These are phyloP conservation scores for Torulaspora maleeae DNA, from an alignment of 805 yeast genomes.

Conservation along the genomic window DNA sequence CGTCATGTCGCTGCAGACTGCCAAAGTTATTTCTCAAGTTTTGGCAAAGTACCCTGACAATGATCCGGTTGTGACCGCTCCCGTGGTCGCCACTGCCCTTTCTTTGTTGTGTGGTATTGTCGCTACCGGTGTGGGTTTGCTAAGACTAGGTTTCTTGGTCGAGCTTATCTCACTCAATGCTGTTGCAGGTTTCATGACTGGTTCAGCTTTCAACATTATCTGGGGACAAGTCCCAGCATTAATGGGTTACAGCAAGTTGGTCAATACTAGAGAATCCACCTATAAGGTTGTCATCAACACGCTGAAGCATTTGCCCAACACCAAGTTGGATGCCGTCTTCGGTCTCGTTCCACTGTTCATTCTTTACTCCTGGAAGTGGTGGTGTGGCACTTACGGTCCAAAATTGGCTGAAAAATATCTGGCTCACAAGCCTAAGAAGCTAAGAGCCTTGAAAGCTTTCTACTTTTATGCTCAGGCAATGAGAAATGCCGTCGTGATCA, in stretches of 20 bases:
- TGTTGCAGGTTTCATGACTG: conserved; percentile 91
- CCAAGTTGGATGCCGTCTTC: conserved; percentile 81
- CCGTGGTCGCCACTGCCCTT: conserved; percentile 73
- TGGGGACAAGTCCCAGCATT: conserved; percentile 83
- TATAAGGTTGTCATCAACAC: conserved; percentile 66
- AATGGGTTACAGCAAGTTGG: conserved; percentile 64
- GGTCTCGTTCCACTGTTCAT: conserved; percentile 72
- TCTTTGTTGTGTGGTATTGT: conserved; percentile 82
- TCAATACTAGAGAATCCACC: conserved; percentile 69
- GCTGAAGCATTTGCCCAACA: conserved; percentile 62
- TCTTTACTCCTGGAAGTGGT: conserved; percentile 67
- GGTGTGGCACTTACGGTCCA: conserved; percentile 50
- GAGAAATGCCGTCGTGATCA: conserved; percentile 76
- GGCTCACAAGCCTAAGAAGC: conserved; percentile 17
- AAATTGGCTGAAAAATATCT: conserved; percentile 54
- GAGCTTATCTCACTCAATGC: conserved; percentile 90
- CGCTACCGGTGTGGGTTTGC: conserved; percentile 73
- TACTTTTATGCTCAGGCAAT: conserved; percentile 72
- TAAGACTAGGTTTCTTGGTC: conserved; percentile 80
- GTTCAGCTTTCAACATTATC: conserved; percentile 81
- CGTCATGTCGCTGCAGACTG: conserved; percentile 84
- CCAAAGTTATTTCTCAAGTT: conserved; percentile 68
- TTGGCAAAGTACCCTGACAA: conserved; percentile 43
- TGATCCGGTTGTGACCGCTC: conserved; percentile 44
- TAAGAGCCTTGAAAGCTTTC: conserved; percentile 30